Evolutionary conservation across 305 asterid species (phyloP).

Genomic region (Solanum hybrid): DNA sequence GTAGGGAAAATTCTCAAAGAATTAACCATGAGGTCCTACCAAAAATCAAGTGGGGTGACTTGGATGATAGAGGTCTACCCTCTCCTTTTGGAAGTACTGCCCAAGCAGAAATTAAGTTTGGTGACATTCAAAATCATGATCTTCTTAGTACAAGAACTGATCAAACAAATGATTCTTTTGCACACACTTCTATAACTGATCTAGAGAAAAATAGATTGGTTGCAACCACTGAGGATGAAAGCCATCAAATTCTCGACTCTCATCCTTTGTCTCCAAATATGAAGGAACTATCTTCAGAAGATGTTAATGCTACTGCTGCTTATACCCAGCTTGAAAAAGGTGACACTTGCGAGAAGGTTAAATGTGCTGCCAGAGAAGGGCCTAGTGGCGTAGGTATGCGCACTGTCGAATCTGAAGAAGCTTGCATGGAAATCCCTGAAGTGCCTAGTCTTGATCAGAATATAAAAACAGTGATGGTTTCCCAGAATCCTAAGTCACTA

Average conservation of each 20-base stretch:
- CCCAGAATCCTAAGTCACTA: slow-evolving; percentile 11
- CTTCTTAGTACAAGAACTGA: slow-evolving; percentile 19
- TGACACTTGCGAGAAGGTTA: background rate
- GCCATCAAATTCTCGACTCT: slow-evolving; percentile 20
- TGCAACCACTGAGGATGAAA: slow-evolving; percentile 16
- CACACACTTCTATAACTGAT: slow-evolving; percentile 14
- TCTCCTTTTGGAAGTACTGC: slow-evolving; percentile 38
- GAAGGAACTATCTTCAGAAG: slow-evolving; percentile 43
- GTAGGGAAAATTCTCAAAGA: slow-evolving; percentile 25
- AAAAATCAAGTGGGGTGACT: slow-evolving; percentile 87
- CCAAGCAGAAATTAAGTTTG: slow-evolving; percentile 33
- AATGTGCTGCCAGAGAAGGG: slow-evolving; percentile 1
- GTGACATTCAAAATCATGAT: slow-evolving; percentile 25
- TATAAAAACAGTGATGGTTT: slow-evolving; percentile 11
- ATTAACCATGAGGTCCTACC: slow-evolving; percentile 32
- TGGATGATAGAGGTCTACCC: slow-evolving; percentile 71
- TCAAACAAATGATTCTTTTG: slow-evolving; percentile 19
- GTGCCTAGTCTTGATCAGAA: slow-evolving; percentile 20
- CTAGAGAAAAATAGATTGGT: slow-evolving; percentile 17
- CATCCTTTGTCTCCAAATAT: slow-evolving; percentile 23
- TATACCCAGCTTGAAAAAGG: slow-evolving; percentile 21
- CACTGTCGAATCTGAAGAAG: background rate
- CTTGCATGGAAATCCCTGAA: slow-evolving; percentile 22
- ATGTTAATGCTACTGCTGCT: slow-evolving; percentile 30
- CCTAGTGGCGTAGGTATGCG: background rate